Conservation (phyloP, 345 rosid species). For the Pugionium dolabratum region DNA sequence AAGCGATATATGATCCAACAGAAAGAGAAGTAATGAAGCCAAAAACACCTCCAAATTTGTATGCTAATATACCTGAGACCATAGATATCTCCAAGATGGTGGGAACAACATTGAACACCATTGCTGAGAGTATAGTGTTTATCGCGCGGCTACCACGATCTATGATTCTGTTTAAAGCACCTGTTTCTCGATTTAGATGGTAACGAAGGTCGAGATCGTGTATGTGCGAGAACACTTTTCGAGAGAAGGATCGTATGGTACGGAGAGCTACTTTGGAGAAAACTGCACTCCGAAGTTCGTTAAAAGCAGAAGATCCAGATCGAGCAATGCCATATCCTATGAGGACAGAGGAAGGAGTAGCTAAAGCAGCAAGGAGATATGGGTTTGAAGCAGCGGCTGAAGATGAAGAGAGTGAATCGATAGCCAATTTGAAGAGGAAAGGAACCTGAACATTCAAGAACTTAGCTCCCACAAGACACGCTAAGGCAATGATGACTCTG, state of each 20-base stretch:
- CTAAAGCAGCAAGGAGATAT: constrained; percentile 58
- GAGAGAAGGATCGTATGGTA: constrained; percentile 76
- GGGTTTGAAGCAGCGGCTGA: constrained; percentile 60
- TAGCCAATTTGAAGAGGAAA: constrained; percentile 84
- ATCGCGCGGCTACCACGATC: constrained; percentile 96
- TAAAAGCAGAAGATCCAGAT: constrained; percentile 74
- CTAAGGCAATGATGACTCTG: constrained; percentile 75
- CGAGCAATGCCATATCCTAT: constrained; percentile 96
- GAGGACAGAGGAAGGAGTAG: constrained; percentile 77
- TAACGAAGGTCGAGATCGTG: constrained; percentile 81
- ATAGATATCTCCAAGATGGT: constrained; percentile 85
- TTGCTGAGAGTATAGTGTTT: constrained; percentile 79
- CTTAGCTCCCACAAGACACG: constrained; percentile 79
- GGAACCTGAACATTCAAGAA: constrained; percentile 88
- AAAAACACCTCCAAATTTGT: constrained; percentile 84
- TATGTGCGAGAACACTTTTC: constrained; percentile 88
- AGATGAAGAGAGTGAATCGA: constrained; percentile 73
- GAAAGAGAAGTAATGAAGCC: constrained; percentile 81
- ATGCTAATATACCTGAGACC: constrained; percentile 92
- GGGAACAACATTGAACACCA: constrained; percentile 93
- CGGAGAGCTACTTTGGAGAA: constrained; percentile 86
- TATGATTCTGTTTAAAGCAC: constrained; percentile 85
- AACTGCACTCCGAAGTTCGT: constrained; percentile 83
- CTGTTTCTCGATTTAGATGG: constrained; percentile 95
- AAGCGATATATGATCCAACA: constrained; percentile 71